These are phyloP conservation scores for Auricularia sp. DNA, from an alignment of 768 basidiomycete genomes.

Conservation along the genomic window DNA sequence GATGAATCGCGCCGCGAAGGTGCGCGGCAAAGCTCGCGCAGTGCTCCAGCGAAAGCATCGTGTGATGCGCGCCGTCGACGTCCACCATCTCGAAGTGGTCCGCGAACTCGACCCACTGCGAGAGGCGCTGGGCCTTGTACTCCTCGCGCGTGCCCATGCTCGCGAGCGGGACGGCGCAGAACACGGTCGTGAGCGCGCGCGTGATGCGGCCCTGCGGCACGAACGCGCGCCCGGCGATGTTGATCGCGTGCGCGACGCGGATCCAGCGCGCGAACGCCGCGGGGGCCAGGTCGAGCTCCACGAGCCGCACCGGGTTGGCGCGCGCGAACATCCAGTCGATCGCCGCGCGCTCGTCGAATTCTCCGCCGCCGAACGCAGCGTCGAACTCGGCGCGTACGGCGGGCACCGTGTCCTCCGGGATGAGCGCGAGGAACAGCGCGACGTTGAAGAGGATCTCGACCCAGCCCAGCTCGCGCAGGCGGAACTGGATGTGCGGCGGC, in stretches of 20 bases:
- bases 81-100: constrained; percentile 24
- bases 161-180: constrained; percentile 23
- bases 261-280: constrained; percentile 23
- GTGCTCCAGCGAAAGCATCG: constrained; percentile 21
- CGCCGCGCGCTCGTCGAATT: constrained; percentile 6
- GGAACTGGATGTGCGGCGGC: constrained; percentile 32
- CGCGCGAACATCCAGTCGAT: constrained; percentile 20
- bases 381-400: constrained; percentile 12
- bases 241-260: constrained; percentile 21
- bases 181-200: constrained; percentile 20
- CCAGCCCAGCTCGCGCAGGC: constrained; percentile 35
- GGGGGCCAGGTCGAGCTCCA: constrained; percentile 19
- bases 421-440: constrained; percentile 31
- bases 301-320: constrained; percentile 17
- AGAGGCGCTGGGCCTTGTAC: constrained; percentile 19
- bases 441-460: constrained; percentile 32
- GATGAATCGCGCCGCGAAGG: constrained; percentile 11
- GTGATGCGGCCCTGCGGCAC: constrained; percentile 17
- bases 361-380: constrained; percentile 15
- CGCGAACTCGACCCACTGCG: constrained; percentile 20
- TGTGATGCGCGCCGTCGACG: constrained; percentile 24
- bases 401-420: constrained; percentile 13
- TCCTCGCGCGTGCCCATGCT: constrained; percentile 25
- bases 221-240: constrained; percentile 19
- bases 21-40: constrained; percentile 15